Evolutionary conservation across 2,329 filamentous ascomycete genomes (phyloP), one percentile per base, ranked within the genome.

Genomic region (Anthostomella pinea): DNA sequence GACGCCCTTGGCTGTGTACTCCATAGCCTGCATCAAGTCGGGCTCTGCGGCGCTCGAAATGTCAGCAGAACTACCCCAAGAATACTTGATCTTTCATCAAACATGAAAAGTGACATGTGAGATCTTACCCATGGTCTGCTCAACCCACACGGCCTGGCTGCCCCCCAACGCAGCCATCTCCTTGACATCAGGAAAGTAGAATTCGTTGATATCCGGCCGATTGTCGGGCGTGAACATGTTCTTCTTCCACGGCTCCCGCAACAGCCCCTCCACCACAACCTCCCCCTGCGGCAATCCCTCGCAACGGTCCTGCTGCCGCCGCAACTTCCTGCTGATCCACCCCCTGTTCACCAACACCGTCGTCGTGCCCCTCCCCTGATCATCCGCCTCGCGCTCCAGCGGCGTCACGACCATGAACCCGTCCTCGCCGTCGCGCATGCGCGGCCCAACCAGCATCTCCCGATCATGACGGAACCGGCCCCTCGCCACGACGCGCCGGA

Each of bases 161-260:
- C 86, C 87, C 16, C 81, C 82, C 59, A 88, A 65, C 43, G 70
- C 72, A 2, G 93, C 93, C 93, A 98, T 98, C 71, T 96, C 80
- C 53, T 75, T 65, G 16, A 98, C 87, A 63, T 95, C 91, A 0
- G 93, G 91, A 57, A 98, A 98, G 66, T 95, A 95, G 61, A 94
- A 98, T 63, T 89, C 83, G 41, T 83, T 79, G 57, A 81, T 81
- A 51, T 90, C 83, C 0, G 91, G 91, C 51, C 79, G 72, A 54
- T 98, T 98, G 0, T 85, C 81, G 0, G 93, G 93, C 38, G 93
- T 98, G 62, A 98, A 98, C 77, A 90, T 85, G 62, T 98, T 98
- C 74, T 91, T 95, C 75, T 95, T 93, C 79, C 87, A 95, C 7
- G 91, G 91, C 67, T 93, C 81, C 41, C 93, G 69, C 59, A 98